These are phyloP conservation scores for Silene uniflora DNA, from an alignment of 148 eudicot species.

Conservation along the genomic window DNA sequence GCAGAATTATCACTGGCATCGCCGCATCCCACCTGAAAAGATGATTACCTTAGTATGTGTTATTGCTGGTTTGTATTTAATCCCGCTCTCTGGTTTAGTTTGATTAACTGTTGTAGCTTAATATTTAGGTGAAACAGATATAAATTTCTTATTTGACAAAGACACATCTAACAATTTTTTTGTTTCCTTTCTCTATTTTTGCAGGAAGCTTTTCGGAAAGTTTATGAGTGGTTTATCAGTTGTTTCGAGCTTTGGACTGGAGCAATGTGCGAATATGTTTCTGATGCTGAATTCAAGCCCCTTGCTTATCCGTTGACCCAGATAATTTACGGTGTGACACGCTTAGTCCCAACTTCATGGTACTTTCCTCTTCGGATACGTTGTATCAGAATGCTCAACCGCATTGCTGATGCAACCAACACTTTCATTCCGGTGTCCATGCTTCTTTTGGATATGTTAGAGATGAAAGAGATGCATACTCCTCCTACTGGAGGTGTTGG, in stretches of 20 bases:
- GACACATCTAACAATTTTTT: constrained; percentile 7
- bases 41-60: too few relatives aligned
- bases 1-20: constrained; percentile 21
- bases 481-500: constrained; percentile 94
- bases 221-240: constrained; percentile 85
- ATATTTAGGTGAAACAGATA: background rate
- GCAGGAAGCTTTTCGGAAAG: constrained; percentile 79
- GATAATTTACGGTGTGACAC: constrained; percentile 83
- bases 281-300: constrained; percentile 73
- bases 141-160: background rate
- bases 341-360: constrained; percentile 83
- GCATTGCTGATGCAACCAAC: constrained; percentile 74
- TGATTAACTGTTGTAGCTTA: background rate
- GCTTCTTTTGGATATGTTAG: constrained; percentile 84
- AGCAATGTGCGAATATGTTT: constrained; percentile 75
- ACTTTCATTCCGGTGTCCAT: constrained; percentile 81
- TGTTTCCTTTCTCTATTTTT: constrained; percentile 2
- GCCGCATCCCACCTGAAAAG: constrained; percentile 19
- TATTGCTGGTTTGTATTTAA: too few relatives aligned
- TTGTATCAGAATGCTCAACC: constrained; percentile 87
- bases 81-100: too few relatives aligned
- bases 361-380: constrained; percentile 93
- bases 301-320: constrained; percentile 98
- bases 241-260: constrained; percentile 98
- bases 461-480: constrained; percentile 81